phyloP scores from a whole-genome alignment of 306 rosid genomes.

The Cicer yamashitae region DNA sequence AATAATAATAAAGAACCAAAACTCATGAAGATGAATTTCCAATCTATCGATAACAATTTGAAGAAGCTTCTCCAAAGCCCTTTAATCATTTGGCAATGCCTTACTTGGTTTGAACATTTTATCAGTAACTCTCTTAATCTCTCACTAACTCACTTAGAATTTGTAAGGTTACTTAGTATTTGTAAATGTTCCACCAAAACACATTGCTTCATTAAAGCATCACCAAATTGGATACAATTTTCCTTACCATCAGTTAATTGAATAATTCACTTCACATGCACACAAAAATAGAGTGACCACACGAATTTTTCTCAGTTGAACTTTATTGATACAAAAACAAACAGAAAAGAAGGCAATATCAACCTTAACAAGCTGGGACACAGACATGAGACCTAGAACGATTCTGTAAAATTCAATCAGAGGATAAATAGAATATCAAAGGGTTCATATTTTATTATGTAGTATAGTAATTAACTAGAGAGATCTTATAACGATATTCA shows the following conservation, averaged over 20 bases:
- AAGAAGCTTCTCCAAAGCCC: neutral
- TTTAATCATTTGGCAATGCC: slow-evolving; percentile 6
- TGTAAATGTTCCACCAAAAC: neutral
- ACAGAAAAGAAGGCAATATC: neutral
- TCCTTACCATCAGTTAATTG: neutral
- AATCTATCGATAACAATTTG: neutral
- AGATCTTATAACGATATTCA: neutral
- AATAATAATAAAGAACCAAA: slow-evolving; percentile 5
- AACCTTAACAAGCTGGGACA: neutral
- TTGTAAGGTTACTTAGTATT: neutral
- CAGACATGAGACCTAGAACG: neutral
- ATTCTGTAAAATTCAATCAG: neutral
- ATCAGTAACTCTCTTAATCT: neutral
- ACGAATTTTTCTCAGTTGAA: neutral
- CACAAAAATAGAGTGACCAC: neutral
- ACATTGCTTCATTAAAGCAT: neutral
- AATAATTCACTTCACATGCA: neutral
- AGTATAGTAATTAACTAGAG: neutral
- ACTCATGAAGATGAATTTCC: neutral
- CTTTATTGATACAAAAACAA: neutral
- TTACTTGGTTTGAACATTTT: slow-evolving; percentile 14
- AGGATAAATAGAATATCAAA: slow-evolving; percentile 10
- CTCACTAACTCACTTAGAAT: neutral
- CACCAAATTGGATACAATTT: neutral
- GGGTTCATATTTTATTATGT: neutral